Base-by-base conservation (phyloP, 1,284 basidiomycete species). In the Rhodofomes roseus region DNA sequence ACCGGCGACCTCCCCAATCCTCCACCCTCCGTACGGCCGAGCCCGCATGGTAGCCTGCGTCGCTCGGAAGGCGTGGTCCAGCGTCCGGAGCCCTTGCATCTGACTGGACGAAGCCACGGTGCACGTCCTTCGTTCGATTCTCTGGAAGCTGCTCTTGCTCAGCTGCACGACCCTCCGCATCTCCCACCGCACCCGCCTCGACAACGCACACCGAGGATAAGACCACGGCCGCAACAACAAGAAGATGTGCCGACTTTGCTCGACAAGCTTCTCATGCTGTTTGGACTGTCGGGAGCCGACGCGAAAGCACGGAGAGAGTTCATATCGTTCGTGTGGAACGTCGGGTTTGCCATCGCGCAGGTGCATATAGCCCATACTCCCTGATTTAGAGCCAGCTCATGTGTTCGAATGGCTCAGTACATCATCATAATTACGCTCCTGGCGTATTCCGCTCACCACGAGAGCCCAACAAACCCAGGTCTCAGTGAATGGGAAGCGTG, bases 401-500 rank as follows among this genome's bases (percentile, higher is more conserved):
- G 27, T 43, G n/a, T 44, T n/a, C n/a, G 29, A 48, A 51, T n/a
- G 14, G 4, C 29, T 36, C 51, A 68, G 68, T 69, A 70, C 43
- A 71, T 81, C 5, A 68, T 79, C 31, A 83, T 90, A 51, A 77
- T 85, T 36, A 75, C 79, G 0, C 63, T 92, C 43, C 73, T 89
- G 23, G 76, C 76, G 16, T 74, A 83, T 41, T 79, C 83, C 9
- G 78, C 81, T 1, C 70, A 75, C 40, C 75, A 76, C 39, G 74
- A 76, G 62, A 89, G 85, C 66, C 82, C 82, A 11, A 78, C 73
- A 0, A 60, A 76, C 54, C 72, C 74, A 1, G 66, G 65, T 1
- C 57, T 76, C 48, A 81, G 77, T 56, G 89, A 92, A 73, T 89
- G 89, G 80, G 68, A 71, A 22, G 86, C 86, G 0, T 92, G 89